Evolutionary conservation across 1,139 yeast species (phyloP).

Genomic region (Yamadazyma triangularis): DNA sequence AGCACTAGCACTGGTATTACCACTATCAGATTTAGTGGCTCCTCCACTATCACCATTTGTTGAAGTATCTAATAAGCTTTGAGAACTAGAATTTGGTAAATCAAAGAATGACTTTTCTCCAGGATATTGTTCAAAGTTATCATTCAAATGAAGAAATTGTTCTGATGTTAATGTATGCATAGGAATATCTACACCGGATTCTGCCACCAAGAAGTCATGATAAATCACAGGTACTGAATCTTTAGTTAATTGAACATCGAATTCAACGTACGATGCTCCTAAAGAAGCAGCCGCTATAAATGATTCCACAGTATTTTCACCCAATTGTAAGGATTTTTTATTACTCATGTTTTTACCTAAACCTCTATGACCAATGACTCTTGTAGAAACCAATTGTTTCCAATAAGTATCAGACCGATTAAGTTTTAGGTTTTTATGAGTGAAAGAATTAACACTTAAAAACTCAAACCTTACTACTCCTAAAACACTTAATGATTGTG

Average conservation of each 20-base stretch:
- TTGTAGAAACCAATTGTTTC: slow-evolving; percentile 83
- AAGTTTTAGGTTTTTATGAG: slow-evolving; percentile 65
- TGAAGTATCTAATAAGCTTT: not conserved
- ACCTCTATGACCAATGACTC: slow-evolving; percentile 97
- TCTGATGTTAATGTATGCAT: slow-evolving; percentile 91
- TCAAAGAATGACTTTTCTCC: not conserved
- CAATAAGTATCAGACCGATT: slow-evolving; percentile 81
- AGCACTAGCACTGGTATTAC: not conserved
- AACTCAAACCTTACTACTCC: slow-evolving; percentile 79
- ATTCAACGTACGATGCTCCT: slow-evolving; percentile 91
- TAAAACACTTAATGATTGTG: slow-evolving; percentile 64
- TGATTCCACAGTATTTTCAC: slow-evolving; percentile 93
- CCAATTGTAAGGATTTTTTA: slow-evolving; percentile 79
- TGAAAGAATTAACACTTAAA: slow-evolving; percentile 67
- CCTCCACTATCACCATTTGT: not conserved
- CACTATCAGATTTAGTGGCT: no score
- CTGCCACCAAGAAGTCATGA: slow-evolving; percentile 94
- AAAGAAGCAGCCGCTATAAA: slow-evolving; percentile 95
- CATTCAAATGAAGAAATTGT: slow-evolving; percentile 73
- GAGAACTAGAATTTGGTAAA: slow-evolving; percentile 1
- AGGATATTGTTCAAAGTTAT: slow-evolving; percentile 11
- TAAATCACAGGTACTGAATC: slow-evolving; percentile 90
- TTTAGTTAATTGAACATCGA: slow-evolving; percentile 95
- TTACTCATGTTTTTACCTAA: slow-evolving; percentile 71
- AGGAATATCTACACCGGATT: slow-evolving; percentile 93